A percentile compares a stretch with the other conserved stretches of the same genome.
phyloP scores from a whole-genome alignment of 129 eudicot species.

The Scalesia atractyloides region DNA sequence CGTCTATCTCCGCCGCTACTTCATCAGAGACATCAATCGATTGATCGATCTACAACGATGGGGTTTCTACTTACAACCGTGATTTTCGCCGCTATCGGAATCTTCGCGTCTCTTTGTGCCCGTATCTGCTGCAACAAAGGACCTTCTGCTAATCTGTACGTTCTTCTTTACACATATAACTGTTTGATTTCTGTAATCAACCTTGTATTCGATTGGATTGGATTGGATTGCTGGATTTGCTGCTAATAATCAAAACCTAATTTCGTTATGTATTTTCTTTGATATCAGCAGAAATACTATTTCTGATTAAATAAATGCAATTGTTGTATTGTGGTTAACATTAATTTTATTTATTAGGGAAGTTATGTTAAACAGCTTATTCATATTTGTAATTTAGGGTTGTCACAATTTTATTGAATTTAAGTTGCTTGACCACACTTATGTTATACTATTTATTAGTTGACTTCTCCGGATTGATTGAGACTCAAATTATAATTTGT shows the following conservation, averaged over 20 bases:
- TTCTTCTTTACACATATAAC: not conserved
- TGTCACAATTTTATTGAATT: too few species aligned
- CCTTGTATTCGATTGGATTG: too few species aligned
- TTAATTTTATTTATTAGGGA: too few species aligned
- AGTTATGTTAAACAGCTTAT: too few species aligned
- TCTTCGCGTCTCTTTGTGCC: slow-evolving; percentile 59
- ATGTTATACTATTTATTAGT: not conserved
- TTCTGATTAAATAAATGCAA: too few species aligned
- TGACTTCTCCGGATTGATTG: not conserved
- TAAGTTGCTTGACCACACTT: not conserved
- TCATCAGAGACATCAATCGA: slow-evolving; percentile 6
- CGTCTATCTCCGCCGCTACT: not conserved
- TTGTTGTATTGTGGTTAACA: too few species aligned
- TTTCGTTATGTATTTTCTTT: not conserved
- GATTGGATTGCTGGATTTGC: not conserved
- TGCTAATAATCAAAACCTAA: not conserved
- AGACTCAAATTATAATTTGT: not conserved
- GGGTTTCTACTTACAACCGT: slow-evolving; percentile 49
- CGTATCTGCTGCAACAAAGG: slow-evolving; percentile 79
- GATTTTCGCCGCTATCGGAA: slow-evolving; percentile 40
- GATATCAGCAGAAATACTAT: too few species aligned
- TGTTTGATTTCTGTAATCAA: not conserved
- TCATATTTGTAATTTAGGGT: not conserved
- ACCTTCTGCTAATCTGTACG: slow-evolving; percentile 75
- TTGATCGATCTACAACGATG: slow-evolving; percentile 35